These are phyloP conservation scores for Coniophora puteana DNA, from an alignment of 1,284 basidiomycete genomes.

Conservation along the genomic window DNA sequence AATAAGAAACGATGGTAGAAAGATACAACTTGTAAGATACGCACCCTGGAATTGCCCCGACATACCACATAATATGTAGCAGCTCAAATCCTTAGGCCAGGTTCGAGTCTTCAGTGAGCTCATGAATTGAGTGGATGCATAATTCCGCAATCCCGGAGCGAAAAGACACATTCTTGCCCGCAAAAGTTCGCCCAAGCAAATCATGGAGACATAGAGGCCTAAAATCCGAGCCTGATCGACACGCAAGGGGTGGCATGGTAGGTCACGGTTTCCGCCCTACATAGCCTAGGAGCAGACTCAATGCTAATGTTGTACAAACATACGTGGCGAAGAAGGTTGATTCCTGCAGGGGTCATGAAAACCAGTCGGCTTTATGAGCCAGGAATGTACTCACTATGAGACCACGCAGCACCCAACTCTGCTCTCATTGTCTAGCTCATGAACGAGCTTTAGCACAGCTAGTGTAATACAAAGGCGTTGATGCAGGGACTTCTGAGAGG, in stretches of 20 bases:
- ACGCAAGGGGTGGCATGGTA: too few species aligned
- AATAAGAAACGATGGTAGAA: background rate
- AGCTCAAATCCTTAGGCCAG: slow-evolving; percentile 44
- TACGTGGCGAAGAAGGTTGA: slow-evolving; percentile 70
- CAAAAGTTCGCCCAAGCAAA: slow-evolving; percentile 68
- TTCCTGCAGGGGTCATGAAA: slow-evolving; percentile 56
- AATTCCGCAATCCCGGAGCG: slow-evolving; percentile 48
- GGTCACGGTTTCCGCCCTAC: slow-evolving; percentile 73
- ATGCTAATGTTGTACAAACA: slow-evolving; percentile 67
- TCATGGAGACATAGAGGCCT: slow-evolving; percentile 69
- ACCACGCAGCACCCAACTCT: slow-evolving; percentile 22
- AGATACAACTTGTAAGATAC: background rate
- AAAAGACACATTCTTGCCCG: too few species aligned
- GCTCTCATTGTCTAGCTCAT: slow-evolving; percentile 20
- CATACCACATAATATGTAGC: slow-evolving; percentile 43
- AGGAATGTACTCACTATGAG: slow-evolving; percentile 15
- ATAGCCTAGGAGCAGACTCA: slow-evolving; percentile 70
- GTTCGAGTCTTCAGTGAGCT: slow-evolving; percentile 47
- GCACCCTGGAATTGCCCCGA: slow-evolving; percentile 42
- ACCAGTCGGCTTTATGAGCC: too few species aligned
- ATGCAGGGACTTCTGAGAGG: too few species aligned
- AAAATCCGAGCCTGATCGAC: slow-evolving; percentile 58
- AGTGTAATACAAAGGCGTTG: too few species aligned
- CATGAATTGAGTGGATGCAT: slow-evolving; percentile 41
- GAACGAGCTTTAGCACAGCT: slow-evolving; percentile 13